Evolutionary conservation across 768 basidiomycete species (phyloP).

Genomic region (Suillus subluteus): DNA sequence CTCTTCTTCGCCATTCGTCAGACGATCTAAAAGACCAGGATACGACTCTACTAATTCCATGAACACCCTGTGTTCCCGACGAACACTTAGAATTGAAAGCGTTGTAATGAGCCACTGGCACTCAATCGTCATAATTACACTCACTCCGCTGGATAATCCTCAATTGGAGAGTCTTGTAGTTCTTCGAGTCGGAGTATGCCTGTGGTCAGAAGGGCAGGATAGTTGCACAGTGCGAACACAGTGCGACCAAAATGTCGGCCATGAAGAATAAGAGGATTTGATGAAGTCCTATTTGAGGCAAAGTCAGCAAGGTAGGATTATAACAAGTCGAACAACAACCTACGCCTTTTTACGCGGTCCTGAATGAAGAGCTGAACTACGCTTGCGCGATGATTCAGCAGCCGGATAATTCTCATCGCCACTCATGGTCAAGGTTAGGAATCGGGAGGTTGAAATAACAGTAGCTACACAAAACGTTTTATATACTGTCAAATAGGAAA

Average conservation of each 20-base stretch:
- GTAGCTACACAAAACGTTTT: background rate
- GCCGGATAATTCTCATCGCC: background rate
- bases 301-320: background rate
- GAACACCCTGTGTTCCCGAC: conserved; percentile 1
- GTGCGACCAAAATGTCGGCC: conserved; percentile 27
- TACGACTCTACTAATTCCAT: background rate
- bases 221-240: conserved; percentile 23
- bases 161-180: background rate
- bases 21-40: background rate
- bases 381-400: background rate
- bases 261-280: conserved; percentile 24
- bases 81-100: conserved; percentile 1
- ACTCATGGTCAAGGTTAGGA: background rate
- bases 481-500: background rate
- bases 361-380: background rate
- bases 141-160: background rate
- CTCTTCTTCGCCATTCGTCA: background rate
- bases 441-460: background rate
- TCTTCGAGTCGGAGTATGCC: background rate
- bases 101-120: background rate
- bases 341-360: background rate
- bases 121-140: background rate
- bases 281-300: background rate
- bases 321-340: background rate
- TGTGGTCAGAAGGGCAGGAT: background rate